Conservation (phyloP, 169 alveolate species). For the Plasmodium inui region DNA sequence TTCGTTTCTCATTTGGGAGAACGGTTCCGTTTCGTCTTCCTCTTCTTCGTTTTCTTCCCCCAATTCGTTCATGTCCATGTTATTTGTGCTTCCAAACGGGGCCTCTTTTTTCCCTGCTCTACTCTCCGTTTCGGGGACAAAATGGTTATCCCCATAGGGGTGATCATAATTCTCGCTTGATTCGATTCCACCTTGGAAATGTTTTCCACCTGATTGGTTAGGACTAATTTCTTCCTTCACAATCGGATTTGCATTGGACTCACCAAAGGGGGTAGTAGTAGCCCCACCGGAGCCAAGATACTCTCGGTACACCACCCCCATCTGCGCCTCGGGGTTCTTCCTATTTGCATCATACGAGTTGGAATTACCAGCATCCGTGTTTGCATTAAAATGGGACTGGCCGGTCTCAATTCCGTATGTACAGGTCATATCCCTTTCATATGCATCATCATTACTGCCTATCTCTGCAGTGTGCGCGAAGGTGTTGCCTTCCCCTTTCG, state of each 20-base stretch:
- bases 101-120: background rate
- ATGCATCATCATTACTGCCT: background rate
- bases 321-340: background rate
- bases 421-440: background rate
- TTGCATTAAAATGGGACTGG: background rate
- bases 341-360: background rate
- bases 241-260: background rate
- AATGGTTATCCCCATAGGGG: background rate
- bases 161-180: background rate
- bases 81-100: background rate
- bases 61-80: background rate
- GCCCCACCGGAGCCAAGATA: background rate
- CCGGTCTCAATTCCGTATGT: background rate
- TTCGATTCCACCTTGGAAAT: background rate
- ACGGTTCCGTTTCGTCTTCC: background rate
- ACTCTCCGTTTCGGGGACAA: background rate
- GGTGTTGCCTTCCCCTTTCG: background rate
- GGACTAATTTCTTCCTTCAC: background rate
- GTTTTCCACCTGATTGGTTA: background rate
- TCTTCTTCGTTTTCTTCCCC: background rate
- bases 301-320: background rate
- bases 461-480: no score
- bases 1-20: slow-evolving; percentile 16
- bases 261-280: background rate
- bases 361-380: background rate